phyloP scores from a whole-genome alignment of 192 early-diverging fungal genomes.

The Spinellus fusiger region DNA sequence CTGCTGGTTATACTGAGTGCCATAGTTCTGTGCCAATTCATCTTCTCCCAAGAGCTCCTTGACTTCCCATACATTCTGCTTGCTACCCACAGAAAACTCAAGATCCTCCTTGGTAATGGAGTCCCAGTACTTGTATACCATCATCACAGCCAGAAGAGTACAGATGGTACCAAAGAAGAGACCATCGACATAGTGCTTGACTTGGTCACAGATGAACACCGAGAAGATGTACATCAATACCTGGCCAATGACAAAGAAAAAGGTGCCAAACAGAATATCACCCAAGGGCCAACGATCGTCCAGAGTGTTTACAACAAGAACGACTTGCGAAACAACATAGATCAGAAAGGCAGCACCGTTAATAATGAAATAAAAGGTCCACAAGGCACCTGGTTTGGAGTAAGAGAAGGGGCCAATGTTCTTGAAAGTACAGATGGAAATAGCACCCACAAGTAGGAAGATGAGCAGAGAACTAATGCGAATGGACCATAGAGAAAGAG shows the following conservation, averaged over 20 bases:
- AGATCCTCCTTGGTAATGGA: conserved; percentile 98
- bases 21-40: conserved; percentile 31
- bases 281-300: conserved; percentile 96
- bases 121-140: conserved; percentile 99
- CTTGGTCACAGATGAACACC: conserved; percentile 73
- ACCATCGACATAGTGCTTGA: conserved; percentile 95
- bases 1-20: conserved; percentile 22
- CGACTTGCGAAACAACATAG: conserved; percentile 86
- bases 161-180: conserved; percentile 93
- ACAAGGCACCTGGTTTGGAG: conserved; percentile 65
- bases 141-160: conserved; percentile 91
- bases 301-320: conserved; percentile 90
- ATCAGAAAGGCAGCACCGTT: conserved; percentile 74
- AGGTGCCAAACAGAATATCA: conserved; percentile 84
- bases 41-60: conserved; percentile 62
- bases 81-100: conserved; percentile 79
- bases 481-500: conserved; percentile 88
- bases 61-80: conserved; percentile 78
- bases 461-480: conserved; percentile 78
- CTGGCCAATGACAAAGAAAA: conserved; percentile 84
- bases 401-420: conserved; percentile 55
- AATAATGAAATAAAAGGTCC: conserved; percentile 84
- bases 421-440: conserved; percentile 81
- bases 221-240: conserved; percentile 81
- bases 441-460: conserved; percentile 70